These are phyloP conservation scores for Begonia masoniana DNA, from an alignment of 306 rosid genomes.

Conservation along the genomic window DNA sequence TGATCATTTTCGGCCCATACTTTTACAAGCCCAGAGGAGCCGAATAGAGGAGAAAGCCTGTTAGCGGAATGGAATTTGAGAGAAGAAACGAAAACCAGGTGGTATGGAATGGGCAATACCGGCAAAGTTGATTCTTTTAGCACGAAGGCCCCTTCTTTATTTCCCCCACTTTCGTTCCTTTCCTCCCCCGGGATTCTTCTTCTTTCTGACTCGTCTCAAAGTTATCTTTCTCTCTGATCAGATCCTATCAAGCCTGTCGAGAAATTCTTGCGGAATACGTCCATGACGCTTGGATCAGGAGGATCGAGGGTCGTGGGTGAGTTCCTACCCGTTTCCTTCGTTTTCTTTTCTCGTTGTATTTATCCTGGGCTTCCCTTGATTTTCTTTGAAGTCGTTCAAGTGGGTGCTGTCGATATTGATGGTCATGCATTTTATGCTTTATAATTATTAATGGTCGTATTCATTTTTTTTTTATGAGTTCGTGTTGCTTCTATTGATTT, in stretches of 20 bases:
- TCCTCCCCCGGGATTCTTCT: background rate
- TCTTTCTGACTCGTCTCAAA: background rate
- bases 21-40: too few species aligned
- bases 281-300: constrained; percentile 95
- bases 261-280: constrained; percentile 6
- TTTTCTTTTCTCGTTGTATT: background rate
- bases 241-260: background rate
- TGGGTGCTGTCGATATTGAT: background rate
- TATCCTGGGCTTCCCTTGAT: constrained; percentile 1
- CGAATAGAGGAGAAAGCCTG: too few species aligned
- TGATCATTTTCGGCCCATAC: too few species aligned
- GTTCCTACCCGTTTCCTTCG: constrained; percentile 7
- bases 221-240: background rate
- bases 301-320: constrained; percentile 95
- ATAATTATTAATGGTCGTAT: background rate
- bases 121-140: background rate
- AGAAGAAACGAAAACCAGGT: too few species aligned
- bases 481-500: background rate
- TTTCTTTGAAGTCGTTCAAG: background rate
- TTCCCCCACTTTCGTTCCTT: background rate
- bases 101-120: too few species aligned
- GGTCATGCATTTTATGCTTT: background rate
- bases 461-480: background rate
- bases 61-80: too few species aligned
- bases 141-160: background rate